Base-by-base conservation (phyloP, 1,139 yeast genomes). In the Blastobotrys malaysiensis region DNA sequence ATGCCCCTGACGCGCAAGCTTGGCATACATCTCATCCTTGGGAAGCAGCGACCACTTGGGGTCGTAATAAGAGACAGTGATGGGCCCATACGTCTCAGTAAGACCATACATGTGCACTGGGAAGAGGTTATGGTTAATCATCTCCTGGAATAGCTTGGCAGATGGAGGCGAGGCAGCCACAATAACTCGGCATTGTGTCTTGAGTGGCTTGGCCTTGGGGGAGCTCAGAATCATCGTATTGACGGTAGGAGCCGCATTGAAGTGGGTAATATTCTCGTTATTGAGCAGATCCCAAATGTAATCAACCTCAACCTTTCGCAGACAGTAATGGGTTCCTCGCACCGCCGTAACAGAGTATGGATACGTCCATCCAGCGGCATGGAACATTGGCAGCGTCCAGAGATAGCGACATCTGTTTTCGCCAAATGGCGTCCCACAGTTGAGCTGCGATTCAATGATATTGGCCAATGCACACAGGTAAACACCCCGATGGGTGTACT, bases 91-190 rank as follows among this genome's bases (percentile, higher is more conserved):
- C 3, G 75, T 72, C 61, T 72, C 75, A 1, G 95, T 86, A 58
- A 85, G 73, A 1, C 95, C 95, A 66, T 86, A 87, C 52, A 90
- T 89, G 70, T 86, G 93, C 27, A 72, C 72, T 7, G 75, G 74
- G 48, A 59, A 58, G 31, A 71, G 63, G 56, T 71, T 70, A 53
- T 63, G 62, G 19, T 63, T 57, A 46, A 68, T 61, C 74, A 71
- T 71, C 45, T 66, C 67, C 55, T 69, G 64, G 59, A 71, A 71
- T 19, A 71, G 61, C 27, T 68, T 61, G 3, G 73, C 71, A 6
- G 67, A 61, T 3, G 75, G 75, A 19, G 75, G 74, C 9, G 75
- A 67, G 3, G 75, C 75, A 9, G 75, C 75, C 9, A 72, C 74
- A 19, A 70, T 65, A 36, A 72, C 73, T 26, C 65, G 59, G 7